Evolutionary conservation across 257 asterid genomes (phyloP).

Genomic region (Fraxinus pennsylvanica): DNA sequence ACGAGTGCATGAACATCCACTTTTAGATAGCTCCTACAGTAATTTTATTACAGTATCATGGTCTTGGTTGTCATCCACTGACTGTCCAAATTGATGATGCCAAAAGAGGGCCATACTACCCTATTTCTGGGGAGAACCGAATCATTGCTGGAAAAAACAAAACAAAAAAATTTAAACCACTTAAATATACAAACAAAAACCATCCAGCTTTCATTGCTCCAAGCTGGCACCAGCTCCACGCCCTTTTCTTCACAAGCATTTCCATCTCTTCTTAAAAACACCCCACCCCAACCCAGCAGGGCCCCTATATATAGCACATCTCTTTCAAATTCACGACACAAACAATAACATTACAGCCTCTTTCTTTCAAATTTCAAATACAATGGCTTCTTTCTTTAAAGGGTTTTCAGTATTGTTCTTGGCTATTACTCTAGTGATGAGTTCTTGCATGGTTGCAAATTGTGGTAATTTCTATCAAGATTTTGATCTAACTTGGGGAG

Average conservation of each 20-base stretch:
- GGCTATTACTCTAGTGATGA: background rate
- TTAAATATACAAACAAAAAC: slow-evolving; percentile 26
- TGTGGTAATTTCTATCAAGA: slow-evolving; percentile 30
- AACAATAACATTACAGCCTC: background rate
- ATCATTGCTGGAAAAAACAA: slow-evolving; percentile 32
- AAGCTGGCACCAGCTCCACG: slow-evolving; percentile 61
- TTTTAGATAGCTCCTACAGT: background rate
- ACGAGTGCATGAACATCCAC: slow-evolving; percentile 9
- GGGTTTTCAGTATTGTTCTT: background rate
- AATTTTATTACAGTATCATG: background rate
- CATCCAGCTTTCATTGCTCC: slow-evolving; percentile 45
- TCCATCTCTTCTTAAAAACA: slow-evolving; percentile 29
- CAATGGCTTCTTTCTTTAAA: background rate
- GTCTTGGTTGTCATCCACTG: slow-evolving; percentile 53
- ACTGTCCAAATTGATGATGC: slow-evolving; percentile 32
- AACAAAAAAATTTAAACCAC: slow-evolving; percentile 13
- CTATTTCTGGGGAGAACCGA: slow-evolving; percentile 23
- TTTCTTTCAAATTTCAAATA: background rate
- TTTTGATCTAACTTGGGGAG: slow-evolving; percentile 46
- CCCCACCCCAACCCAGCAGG: slow-evolving; percentile 4
- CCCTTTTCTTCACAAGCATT: slow-evolving; percentile 45
- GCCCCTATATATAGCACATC: slow-evolving; percentile 24
- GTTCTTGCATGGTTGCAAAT: background rate
- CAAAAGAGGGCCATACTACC: slow-evolving; percentile 30
- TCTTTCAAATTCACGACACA: slow-evolving; percentile 23